phyloP scores from a whole-genome alignment of 2,329 filamentous ascomycete species.

The Teratosphaeria nubilosa region DNA sequence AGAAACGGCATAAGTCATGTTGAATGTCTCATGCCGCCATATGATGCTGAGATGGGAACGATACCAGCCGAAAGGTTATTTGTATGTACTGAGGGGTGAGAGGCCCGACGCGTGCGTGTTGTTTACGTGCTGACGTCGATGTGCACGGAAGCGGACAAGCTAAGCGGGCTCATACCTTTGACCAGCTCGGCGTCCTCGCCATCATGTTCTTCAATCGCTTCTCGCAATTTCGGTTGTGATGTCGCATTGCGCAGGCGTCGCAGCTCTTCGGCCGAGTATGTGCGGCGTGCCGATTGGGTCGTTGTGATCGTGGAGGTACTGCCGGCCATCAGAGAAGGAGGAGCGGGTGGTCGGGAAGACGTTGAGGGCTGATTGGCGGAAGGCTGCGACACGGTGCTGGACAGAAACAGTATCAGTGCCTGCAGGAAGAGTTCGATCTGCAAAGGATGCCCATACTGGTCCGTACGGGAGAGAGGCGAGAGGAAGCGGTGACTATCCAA shows the following conservation, averaged over 20 bases:
- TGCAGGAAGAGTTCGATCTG: not conserved
- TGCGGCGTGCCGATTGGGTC: slow-evolving; percentile 20
- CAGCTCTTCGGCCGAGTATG: slow-evolving; percentile 29
- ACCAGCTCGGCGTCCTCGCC: slow-evolving; percentile 27
- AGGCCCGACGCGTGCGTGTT: not conserved
- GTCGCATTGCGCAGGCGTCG: slow-evolving; percentile 24
- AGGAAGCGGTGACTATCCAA: slow-evolving; percentile 1
- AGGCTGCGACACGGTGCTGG: not conserved
- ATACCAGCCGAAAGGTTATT: not conserved
- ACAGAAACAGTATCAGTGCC: not conserved
- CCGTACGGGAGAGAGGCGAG: not conserved
- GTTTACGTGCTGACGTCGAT: not conserved
- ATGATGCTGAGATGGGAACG: not conserved
- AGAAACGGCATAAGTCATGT: not conserved
- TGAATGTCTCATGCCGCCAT: not conserved
- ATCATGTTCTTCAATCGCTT: slow-evolving; percentile 27
- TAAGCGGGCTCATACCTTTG: slow-evolving; percentile 21
- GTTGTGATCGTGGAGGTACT: slow-evolving; percentile 5
- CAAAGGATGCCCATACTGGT: not conserved
- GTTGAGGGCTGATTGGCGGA: not conserved
- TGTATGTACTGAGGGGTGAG: not conserved
- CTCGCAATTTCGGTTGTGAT: slow-evolving; percentile 25
- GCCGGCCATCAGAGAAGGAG: not conserved
- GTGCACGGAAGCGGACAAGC: slow-evolving; percentile 2
- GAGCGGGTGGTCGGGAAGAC: not conserved